Evolutionary conservation across 805 yeast genomes (phyloP), one percentile per base, ranked within the genome.

Genomic region (Pichia phayaonensis): DNA sequence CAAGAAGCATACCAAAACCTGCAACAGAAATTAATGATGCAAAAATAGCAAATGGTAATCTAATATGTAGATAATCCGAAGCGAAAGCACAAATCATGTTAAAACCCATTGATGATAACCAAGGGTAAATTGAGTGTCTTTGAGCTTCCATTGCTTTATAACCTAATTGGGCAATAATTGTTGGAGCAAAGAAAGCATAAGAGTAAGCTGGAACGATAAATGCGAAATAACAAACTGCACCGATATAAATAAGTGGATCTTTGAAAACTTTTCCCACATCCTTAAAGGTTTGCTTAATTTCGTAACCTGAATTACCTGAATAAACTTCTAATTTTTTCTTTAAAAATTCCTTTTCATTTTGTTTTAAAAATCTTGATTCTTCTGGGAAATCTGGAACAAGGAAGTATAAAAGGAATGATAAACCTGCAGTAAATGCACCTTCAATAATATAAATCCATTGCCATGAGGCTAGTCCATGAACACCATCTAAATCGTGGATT

Each of bases 121-220:
- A 89, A 21, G 96, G 95, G 57, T 88, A 90, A 45, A 89, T 86
- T 0, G 95, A 84, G 68, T 83, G 83, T 49, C 84, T 77, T 65
- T 89, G 89, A 11, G 95, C 92, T 50, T 77, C 72, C 59, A 81
- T 84, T 3, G 87, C 82, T 2, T 87, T 75, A 71, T 83, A 74
- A 21, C 85, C 84, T 69, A 84, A 70, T 40, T 75, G 66, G 47
- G 70, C 70, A 61, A 84, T 81, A 61, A 84, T 84, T 29, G 84
- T 72, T 42, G 87, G 81, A 21, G 89, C 83, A 63, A 84, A 84
- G 64, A 78, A 83, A 16, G 90, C 89, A 59, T 83, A 83, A 42
- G 88, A 84, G 58, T 84, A 84, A 18, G 88, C 75, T n/a, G 89
- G 88, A 52, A 84, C 77, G 59, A 84, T 76, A 49, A 79, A 69